These are phyloP conservation scores for Blastocladiella emersonii DNA, from an alignment of 371 early-diverging fungal species.

Conservation along the genomic window DNA sequence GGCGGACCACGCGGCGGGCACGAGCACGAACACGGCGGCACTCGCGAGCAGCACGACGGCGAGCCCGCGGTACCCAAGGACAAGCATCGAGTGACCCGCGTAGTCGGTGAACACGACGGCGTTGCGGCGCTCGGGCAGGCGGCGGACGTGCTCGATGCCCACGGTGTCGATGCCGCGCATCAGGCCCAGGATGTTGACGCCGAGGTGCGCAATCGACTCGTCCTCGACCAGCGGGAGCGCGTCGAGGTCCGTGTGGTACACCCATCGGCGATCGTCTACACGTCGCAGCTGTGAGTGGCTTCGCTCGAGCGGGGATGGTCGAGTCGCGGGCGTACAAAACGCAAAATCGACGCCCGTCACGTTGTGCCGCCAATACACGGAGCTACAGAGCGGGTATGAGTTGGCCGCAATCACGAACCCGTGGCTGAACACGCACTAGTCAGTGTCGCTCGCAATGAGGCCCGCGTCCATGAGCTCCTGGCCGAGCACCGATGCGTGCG, in stretches of 20 bases:
- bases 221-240: background rate
- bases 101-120: background rate
- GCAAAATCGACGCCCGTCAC: background rate
- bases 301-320: too few species aligned
- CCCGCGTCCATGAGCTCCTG: slow-evolving; percentile 1
- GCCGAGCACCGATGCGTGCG: background rate
- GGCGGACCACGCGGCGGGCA: background rate
- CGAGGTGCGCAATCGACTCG: background rate
- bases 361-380: background rate
- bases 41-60: background rate
- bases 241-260: slow-evolving; percentile 1
- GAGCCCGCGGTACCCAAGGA: background rate
- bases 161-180: background rate
- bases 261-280: background rate
- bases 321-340: background rate
- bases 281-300: too few species aligned
- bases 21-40: background rate
- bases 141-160: background rate
- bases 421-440: background rate
- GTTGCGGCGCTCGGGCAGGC: background rate
- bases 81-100: background rate
- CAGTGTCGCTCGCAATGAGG: background rate
- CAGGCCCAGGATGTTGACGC: background rate
- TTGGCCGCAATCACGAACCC: too few species aligned
- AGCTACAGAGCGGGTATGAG: background rate